Evolutionary conservation across 306 rosid species (phyloP).

Genomic region (Quercus wislizeni): DNA sequence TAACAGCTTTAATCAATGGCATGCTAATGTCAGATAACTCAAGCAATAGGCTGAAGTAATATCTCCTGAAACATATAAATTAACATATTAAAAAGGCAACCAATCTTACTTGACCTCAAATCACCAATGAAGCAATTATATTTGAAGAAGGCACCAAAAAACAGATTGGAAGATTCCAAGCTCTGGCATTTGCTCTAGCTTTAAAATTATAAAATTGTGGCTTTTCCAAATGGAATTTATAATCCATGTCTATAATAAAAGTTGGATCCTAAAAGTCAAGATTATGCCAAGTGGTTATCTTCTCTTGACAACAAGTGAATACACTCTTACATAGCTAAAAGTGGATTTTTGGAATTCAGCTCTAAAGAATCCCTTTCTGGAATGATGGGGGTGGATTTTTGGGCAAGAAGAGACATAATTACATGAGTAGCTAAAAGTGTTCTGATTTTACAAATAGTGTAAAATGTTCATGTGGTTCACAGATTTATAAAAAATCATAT

Average conservation of each 20-base stretch:
- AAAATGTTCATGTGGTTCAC: no score
- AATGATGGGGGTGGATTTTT: no score
- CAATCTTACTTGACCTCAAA: background rate
- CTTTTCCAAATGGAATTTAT: background rate
- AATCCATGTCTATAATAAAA: background rate
- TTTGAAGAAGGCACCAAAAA: background rate
- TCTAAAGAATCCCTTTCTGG: no score
- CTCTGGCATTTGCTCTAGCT: background rate
- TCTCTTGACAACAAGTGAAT: no score
- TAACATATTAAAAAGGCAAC: slow-evolving; percentile 12
- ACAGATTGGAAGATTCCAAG: background rate
- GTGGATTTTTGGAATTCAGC: no score
- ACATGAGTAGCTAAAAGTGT: no score
- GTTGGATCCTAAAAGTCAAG: no score
- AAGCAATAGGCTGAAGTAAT: slow-evolving; percentile 86
- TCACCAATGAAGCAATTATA: background rate
- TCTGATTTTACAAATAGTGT: no score
- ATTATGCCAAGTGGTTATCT: no score
- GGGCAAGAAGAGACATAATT: no score
- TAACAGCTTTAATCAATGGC: slow-evolving; percentile 69
- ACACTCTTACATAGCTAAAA: no score
- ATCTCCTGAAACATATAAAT: slow-evolving; percentile 61
- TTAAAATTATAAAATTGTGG: background rate
- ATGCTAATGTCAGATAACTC: slow-evolving; percentile 81
- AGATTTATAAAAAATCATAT: no score